Percentiles rank a stretch among this genome's conserved stretches.
phyloP scores from a whole-genome alignment of 768 basidiomycete species.

The Mycena pura region DNA sequence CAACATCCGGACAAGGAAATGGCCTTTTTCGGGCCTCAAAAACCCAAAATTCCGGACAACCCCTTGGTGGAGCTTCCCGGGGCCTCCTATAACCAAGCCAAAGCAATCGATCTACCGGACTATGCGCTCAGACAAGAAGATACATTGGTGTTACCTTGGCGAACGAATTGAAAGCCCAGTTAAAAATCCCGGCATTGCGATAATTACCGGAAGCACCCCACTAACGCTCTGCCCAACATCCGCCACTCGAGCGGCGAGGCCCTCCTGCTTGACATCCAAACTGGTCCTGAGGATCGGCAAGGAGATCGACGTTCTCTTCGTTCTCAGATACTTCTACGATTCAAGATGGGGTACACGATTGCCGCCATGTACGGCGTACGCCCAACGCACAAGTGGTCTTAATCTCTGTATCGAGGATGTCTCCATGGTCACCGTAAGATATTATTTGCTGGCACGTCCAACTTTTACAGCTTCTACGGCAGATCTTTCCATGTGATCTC shows the following conservation, averaged over 20 bases:
- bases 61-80: too few relatives aligned
- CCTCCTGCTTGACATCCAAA: constrained; percentile 6
- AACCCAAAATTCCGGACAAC: too few relatives aligned
- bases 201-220: constrained; percentile 3
- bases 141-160: constrained; percentile 8
- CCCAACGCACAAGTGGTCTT: neutral
- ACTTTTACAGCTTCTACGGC: neutral
- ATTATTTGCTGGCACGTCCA: neutral
- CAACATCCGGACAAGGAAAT: too few relatives aligned
- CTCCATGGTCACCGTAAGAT: constrained; percentile 7
- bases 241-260: constrained; percentile 9
- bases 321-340: constrained; percentile 1
- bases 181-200: neutral
- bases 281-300: constrained; percentile 5
- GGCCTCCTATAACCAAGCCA: constrained; percentile 7
- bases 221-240: constrained; percentile 4
- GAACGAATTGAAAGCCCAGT: constrained; percentile 6
- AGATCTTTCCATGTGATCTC: constrained; percentile 13
- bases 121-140: constrained; percentile 6
- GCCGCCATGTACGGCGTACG: constrained; percentile 10
- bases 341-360: constrained; percentile 13
- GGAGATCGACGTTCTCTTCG: constrained; percentile 6
- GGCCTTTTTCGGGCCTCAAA: too few relatives aligned
- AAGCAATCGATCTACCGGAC: neutral
- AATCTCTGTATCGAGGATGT: constrained; percentile 7